Base-by-base conservation (phyloP, 129 eudicot species). In the Dittrichia graveolens region DNA sequence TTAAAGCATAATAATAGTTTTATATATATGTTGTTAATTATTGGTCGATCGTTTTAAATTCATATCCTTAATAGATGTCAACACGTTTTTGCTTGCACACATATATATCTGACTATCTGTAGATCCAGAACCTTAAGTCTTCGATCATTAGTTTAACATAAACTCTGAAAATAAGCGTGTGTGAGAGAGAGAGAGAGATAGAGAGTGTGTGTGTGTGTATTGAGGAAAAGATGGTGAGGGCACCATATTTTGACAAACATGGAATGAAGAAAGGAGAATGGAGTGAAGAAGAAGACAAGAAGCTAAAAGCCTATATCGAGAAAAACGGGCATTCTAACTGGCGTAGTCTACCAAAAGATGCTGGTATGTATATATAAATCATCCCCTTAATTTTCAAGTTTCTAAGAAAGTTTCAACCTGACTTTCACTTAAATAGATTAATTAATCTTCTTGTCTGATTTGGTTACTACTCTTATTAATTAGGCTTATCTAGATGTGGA, bases 401-500 rank as follows among this genome's bases (percentile, higher is more conserved):
- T 49, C 2, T 12, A 18, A 34, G 4, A 13, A n/a, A 3, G 7
- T n/a, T 24, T 8, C 10, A 42, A 11, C 34, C 46, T 35, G 31
- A 31, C 46, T 45, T 16, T 7, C 31, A 0, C 31, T 47, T 13
- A 60, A 9, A n/a, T 47, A 12, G 6, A 10, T 19, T 9, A 12
- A 10, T 56, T 70, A 16, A 39, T 41, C 2, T 50, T 48, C 1
- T 6, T 46, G n/a, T n/a, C n/a, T n/a, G 31, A 24, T 2, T 24
- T 24, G 31, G 31, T 24, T 24, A 24, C 11, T 24, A 24, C 11
- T 19, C 41, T n/a, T 40, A 7, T 49, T 11, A 82, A 7, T 49
- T 11, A 82, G 85, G 85, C 8, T 71, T 79, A 70, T 67, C 81
- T 8, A 80, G 87, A 60, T 64, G 75, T 37, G 87, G 87, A 24